phyloP scores from a whole-genome alignment of 1,284 basidiomycete genomes.

The Cryptococcus sp. region DNA sequence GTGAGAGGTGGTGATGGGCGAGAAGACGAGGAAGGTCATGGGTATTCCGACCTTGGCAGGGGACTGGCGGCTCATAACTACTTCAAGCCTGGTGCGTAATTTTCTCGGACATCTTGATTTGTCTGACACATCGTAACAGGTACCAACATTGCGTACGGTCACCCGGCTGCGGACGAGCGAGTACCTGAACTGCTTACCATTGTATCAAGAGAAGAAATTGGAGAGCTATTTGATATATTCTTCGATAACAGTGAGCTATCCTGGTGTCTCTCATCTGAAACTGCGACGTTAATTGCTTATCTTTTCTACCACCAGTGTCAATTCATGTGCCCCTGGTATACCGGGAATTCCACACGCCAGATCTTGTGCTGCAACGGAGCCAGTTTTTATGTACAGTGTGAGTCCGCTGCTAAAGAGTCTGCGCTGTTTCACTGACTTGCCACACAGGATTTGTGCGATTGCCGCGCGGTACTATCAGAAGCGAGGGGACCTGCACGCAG shows the following conservation, averaged over 20 bases:
- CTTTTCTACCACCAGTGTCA: conserved; percentile 31
- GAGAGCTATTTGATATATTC: conserved; percentile 88
- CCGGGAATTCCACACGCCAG: conserved; percentile 83
- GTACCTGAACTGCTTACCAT: conserved; percentile 83
- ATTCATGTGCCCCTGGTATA: conserved; percentile 64
- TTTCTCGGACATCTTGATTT: neutral
- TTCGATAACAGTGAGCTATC: conserved; percentile 53
- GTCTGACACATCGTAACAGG: neutral
- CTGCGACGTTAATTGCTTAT: conserved; percentile 5
- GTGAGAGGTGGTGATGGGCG: conserved; percentile 31
- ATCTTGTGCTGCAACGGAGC: conserved; percentile 84
- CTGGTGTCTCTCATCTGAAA: conserved; percentile 14
- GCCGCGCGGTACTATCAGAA: conserved; percentile 85
- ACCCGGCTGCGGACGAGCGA: conserved; percentile 15
- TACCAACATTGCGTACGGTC: neutral
- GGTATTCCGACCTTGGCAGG: conserved; percentile 18
- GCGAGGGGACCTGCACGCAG: conserved; percentile 78
- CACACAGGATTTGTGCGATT: conserved; percentile 72
- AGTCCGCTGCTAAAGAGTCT: conserved; percentile 44
- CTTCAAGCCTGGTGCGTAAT: conserved; percentile 78
- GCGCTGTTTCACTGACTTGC: conserved; percentile 3
- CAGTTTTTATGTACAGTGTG: conserved; percentile 92
- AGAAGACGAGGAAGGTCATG: conserved; percentile 21
- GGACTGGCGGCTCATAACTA: conserved; percentile 83
- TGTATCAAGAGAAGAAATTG: conserved; percentile 77